Conservation (phyloP, 257 asterid species). For the Thymus mandschuricus region DNA sequence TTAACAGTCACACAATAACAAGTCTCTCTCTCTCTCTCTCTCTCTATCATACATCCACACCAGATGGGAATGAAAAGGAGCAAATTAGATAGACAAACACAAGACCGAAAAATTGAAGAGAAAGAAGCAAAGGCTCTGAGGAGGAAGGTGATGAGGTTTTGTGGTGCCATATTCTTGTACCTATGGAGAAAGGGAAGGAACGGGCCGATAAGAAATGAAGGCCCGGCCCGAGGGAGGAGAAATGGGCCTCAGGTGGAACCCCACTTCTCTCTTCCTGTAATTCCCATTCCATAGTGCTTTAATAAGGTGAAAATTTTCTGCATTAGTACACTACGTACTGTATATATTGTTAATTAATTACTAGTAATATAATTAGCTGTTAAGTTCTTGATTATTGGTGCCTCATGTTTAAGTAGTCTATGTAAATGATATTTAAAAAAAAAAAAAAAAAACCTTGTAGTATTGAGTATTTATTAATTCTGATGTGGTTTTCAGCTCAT, state of each 20-base stretch:
- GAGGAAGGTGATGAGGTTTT: slow-evolving; percentile 8
- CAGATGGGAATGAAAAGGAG: slow-evolving; percentile 25
- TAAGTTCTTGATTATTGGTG: no score
- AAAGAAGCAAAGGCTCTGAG: neutral
- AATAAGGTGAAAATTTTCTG: no score
- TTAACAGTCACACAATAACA: no score
- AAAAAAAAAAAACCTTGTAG: no score
- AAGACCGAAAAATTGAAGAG: neutral
- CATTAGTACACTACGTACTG: no score
- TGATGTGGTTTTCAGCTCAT: no score
- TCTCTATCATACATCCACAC: neutral
- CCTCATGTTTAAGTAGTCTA: no score
- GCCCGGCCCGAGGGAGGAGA: slow-evolving; percentile 8
- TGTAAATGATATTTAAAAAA: no score
- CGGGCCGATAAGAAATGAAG: neutral
- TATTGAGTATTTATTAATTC: no score
- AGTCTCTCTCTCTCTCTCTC: no score
- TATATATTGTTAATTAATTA: no score
- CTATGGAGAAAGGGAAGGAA: slow-evolving; percentile 21
- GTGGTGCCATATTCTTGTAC: neutral
- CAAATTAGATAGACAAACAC: neutral
- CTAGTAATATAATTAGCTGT: no score
- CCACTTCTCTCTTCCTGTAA: slow-evolving; percentile 34
- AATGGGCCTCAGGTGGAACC: neutral
- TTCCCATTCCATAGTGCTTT: slow-evolving; percentile 17